Base-by-base conservation (phyloP, 768 basidiomycete genomes). In the Suillus decipiens region DNA sequence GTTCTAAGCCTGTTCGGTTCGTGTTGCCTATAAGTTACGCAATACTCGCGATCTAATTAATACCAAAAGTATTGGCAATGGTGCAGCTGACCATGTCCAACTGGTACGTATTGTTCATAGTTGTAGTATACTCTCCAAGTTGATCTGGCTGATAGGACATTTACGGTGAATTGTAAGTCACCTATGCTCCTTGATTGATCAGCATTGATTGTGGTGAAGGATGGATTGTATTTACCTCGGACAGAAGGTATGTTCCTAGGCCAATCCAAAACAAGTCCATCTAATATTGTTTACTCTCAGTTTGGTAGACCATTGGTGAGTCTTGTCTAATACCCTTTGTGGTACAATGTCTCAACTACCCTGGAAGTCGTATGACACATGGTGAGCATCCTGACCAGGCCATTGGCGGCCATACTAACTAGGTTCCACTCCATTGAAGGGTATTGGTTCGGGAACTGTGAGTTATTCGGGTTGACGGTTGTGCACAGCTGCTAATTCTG, bases 171-270 rank as follows among this genome's bases (percentile, higher is more conserved):
- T 75, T 95, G 92, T 92, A 67, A 37, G 72, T 61, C 56, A 22
- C 59, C 54, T 33, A 37, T 47, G 0, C 0, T 59, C 8, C 22
- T 33, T 39, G 8, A 6, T 41, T 39, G 5, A 36, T 53, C 22
- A 15, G 41, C 39, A 42, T 31, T 63, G 39, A 66, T 33, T 63
- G 1, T 24, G 10, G 36, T 61, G 1, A 68, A 92, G 91, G 56
- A 89, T 96, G 91, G 95, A 97, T 79, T 95, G 91, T 86, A 93
- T 99, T 66, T 98, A 99, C 73, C 85, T 98, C 24, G 89, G 93
- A 5, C 95, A 98, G 76, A 98, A 98, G 85, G 90, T 88, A 43
- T 19, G 78, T n/a, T 53, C 8, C 55, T 59, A 56, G 24, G 8
- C 41, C 33, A 53, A 34, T 17, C n/a, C 2, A 7, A 31, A n/a